Conservation (phyloP, 257 asterid genomes). For the Salvia splendens region DNA sequence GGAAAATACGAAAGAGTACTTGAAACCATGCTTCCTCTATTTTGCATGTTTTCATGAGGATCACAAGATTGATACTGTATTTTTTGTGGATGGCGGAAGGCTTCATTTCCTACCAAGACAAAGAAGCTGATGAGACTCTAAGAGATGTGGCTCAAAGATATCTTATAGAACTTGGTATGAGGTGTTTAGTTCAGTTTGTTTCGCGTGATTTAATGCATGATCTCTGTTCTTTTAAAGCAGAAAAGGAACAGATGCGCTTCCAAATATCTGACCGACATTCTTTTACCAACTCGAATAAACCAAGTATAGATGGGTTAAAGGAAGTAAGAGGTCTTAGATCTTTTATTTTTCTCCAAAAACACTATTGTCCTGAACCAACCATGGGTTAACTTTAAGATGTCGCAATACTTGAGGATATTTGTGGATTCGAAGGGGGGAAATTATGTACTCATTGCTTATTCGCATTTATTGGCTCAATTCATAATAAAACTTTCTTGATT, state of each 20-base stretch:
- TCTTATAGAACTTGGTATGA: conserved; percentile 11
- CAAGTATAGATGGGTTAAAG: too few relatives aligned
- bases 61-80: background rate
- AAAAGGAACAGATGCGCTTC: background rate
- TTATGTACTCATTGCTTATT: background rate
- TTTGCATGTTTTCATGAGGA: conserved; percentile 20
- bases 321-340: too few relatives aligned
- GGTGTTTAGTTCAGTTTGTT: conserved; percentile 28
- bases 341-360: too few relatives aligned
- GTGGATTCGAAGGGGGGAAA: background rate
- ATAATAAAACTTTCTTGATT: too few relatives aligned
- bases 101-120: background rate
- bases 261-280: background rate
- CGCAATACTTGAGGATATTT: background rate
- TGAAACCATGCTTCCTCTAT: conserved; percentile 34
- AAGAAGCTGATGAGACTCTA: conserved; percentile 18
- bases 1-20: background rate
- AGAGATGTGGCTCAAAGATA: conserved; percentile 33
- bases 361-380: too few relatives aligned
- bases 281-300: background rate
- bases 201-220: background rate
- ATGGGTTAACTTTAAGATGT: background rate
- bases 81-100: conserved; percentile 31
- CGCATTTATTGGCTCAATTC: too few relatives aligned
- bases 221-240: background rate